These are phyloP conservation scores for Xylariaceae sp. DNA, from an alignment of 2,329 filamentous ascomycete species.

Conservation along the genomic window DNA sequence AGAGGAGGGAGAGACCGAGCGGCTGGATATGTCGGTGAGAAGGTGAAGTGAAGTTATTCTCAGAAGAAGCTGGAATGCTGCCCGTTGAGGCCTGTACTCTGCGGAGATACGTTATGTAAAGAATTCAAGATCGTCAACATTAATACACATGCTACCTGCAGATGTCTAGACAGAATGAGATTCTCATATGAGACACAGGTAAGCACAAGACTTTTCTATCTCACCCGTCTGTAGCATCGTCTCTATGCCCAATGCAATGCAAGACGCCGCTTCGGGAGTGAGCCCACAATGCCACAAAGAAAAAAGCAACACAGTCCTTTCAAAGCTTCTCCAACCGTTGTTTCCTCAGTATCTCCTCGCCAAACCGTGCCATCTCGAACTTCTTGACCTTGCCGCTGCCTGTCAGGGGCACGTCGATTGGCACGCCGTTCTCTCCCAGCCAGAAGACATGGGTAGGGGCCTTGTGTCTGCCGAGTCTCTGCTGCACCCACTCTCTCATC, in stretches of 20 bases:
- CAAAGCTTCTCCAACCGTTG: constrained; percentile 43
- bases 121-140: too few relatives aligned
- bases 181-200: too few relatives aligned
- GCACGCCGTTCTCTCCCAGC: constrained; percentile 59
- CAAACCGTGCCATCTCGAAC: constrained; percentile 56
- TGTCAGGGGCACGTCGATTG: constrained; percentile 57
- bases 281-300: too few relatives aligned
- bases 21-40: too few relatives aligned
- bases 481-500: constrained; percentile 58
- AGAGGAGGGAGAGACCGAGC: too few relatives aligned
- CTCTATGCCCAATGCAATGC: too few relatives aligned
- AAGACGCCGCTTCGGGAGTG: too few relatives aligned
- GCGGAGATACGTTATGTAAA: too few relatives aligned
- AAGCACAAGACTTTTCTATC: too few relatives aligned
- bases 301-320: not conserved
- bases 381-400: constrained; percentile 70
- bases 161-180: too few relatives aligned
- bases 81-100: not conserved
- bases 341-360: constrained; percentile 50
- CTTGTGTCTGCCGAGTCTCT: constrained; percentile 61
- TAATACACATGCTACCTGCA: too few relatives aligned
- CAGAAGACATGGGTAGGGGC: constrained; percentile 72
- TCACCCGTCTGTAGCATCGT: too few relatives aligned
- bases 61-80: not conserved
- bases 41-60: not conserved